Conservation (phyloP, 148 eudicot genomes). For the Silene latifolia region DNA sequence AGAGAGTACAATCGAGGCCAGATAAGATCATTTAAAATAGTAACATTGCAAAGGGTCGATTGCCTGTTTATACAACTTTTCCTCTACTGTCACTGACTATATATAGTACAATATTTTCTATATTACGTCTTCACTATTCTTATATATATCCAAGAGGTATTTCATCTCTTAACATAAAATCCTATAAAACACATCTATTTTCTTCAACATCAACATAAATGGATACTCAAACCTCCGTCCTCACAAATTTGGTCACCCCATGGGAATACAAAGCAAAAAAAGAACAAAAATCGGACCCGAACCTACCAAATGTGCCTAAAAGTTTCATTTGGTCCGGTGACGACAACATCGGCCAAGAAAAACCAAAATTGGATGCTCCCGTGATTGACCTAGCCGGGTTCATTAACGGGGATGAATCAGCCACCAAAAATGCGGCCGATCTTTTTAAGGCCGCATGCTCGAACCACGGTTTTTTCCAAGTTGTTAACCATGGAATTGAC, state of each 20-base stretch:
- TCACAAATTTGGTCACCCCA: constrained; percentile 17
- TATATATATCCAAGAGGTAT: not conserved
- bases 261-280: constrained; percentile 23
- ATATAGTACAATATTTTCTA: not conserved
- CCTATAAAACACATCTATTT: not conserved
- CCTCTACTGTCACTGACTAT: not conserved
- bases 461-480: constrained; percentile 48
- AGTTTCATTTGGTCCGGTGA: constrained; percentile 38
- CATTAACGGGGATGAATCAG: constrained; percentile 27
- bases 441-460: constrained; percentile 29
- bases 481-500: constrained; percentile 46
- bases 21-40: not conserved
- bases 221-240: constrained; percentile 3
- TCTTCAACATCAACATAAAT: not conserved
- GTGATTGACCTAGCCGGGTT: constrained; percentile 42
- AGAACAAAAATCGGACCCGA: not conserved
- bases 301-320: constrained; percentile 20
- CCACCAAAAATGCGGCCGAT: constrained; percentile 23
- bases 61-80: too few species aligned
- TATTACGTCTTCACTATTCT: too few species aligned
- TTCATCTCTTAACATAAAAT: too few species aligned
- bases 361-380: constrained; percentile 30
- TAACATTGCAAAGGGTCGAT: not conserved
- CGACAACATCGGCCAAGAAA: constrained; percentile 22
- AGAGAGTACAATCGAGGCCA: too few species aligned